Base-by-base conservation (phyloP, 208 protist species). In the Leishmania braziliensis region DNA sequence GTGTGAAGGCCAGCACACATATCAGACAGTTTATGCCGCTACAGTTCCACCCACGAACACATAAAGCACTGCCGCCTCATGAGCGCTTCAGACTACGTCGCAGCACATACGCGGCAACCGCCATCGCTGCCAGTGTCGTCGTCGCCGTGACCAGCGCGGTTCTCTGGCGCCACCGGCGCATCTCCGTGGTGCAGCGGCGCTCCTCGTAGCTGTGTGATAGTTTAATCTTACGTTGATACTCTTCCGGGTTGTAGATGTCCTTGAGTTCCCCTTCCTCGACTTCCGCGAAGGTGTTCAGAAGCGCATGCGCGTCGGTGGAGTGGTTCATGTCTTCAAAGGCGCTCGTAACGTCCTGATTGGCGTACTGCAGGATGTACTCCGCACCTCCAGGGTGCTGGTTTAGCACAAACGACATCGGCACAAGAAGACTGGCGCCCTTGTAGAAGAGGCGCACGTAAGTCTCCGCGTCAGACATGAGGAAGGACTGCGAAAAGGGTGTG, bases 301-400 rank as follows among this genome's bases (percentile, higher is more conserved):
- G 72, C 43, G 68, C 78, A 10, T 78, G 39, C 6, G 87, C 87
- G 39, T 79, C 79, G 36, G 70, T 26, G 5, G 88, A 88, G 84
- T 91, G 88, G 74, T 82, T 79, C 53, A 76, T 72, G 60, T 88
- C 81, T 4, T 81, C 76, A 72, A 91, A 91, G 36, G 80, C 82
- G 36, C 77, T 75, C n/a, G 82, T 89, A 29, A 91, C 86, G 72
- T 91, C 85, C 14, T 81, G 68, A 23, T 74, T 77, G 43, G 78
- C 77, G 76, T 88, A 84, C 48, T 58, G 75, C 77, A 89, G 65
- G 75, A 91, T 84, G 69, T 83, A 80, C 51, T 81, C 78, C 23
- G 75, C 68, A 10, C 88, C 88, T 23, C 86, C 88, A 39, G 88
- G 86, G 79, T 91, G 88, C 51, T 81, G 76, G 16, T 81, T 80